Base-by-base conservation (phyloP, 768 basidiomycete genomes). In the Serpula lacrymans region DNA sequence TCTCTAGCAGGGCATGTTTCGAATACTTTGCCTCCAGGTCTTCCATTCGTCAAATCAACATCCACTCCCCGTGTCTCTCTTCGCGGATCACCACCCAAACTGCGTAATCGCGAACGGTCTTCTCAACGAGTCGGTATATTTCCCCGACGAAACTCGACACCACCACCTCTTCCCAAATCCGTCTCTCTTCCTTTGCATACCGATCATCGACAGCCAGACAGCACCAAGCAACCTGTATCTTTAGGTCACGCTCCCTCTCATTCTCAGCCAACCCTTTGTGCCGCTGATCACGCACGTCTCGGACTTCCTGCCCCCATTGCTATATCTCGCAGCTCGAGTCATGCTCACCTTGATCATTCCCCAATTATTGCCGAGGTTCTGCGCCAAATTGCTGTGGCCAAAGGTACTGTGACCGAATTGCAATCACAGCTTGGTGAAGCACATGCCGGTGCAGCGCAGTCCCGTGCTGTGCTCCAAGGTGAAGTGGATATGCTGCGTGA, bases 111-210 rank as follows among this genome's bases (percentile, higher is more conserved):
- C 34, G 77, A 80, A 56, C 72, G 72, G 49, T 70, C 72, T n/a
- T 59, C 66, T 39, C 74, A 72, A 43, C 67, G 67, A 34, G 58
- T 65, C 30, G 51, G 50, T 28, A 46, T 52, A 16, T 39, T 53
- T n/a, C 58, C 72, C 17, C 62, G 68, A 20, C 77, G 86, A 41
- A 86, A 76, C 55, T 76, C 75, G n/a, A 80, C 84, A 0, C 88
- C 89, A 1, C 89, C 89, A 1, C 89, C 88, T 25, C 70, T 90
- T 14, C 88, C 88, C 18, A 87, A 90, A 63, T 84, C 88, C 4
- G 88, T 74, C 12, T 83, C 84, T 10, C 63, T 91, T 2, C 88
- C 88, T 34, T 63, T 91, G 47, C 88, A 91, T 57, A 68, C 82
- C 10, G 73, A 62, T 37, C 62, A 64, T 32, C 62, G 62, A 37